Evolutionary conservation across 75 land plant species (phyloP).

Genomic region (Pinus tabuliformis): DNA sequence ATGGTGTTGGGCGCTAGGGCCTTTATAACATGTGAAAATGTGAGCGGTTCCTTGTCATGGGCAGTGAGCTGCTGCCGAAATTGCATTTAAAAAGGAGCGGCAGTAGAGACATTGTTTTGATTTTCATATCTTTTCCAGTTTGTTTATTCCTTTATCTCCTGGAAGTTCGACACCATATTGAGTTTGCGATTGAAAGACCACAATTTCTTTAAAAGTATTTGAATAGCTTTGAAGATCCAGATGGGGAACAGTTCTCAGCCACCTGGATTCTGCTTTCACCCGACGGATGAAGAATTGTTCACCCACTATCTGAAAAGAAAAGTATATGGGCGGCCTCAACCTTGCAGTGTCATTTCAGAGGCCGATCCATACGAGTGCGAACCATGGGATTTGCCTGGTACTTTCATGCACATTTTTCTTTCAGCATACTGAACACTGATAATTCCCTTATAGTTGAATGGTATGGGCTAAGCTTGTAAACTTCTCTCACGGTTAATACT

Average conservation of each 20-base stretch:
- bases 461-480: neutral
- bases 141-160: neutral
- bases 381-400: constrained; percentile 23
- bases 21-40: neutral
- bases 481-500: neutral
- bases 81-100: neutral
- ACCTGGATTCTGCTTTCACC: constrained; percentile 11
- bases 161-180: neutral
- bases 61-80: neutral
- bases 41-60: neutral
- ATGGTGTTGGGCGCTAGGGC: neutral
- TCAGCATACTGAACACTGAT: constrained; percentile 9
- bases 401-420: constrained; percentile 8
- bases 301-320: constrained; percentile 1
- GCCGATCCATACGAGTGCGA: constrained; percentile 14
- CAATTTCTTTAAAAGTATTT: neutral
- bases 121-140: too few species aligned
- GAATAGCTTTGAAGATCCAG: neutral
- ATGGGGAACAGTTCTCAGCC: constrained; percentile 2
- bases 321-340: neutral
- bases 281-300: constrained; percentile 6
- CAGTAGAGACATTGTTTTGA: too few species aligned
- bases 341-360: constrained; percentile 4
- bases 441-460: neutral
- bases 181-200: neutral